Base-by-base conservation (phyloP, 1,139 yeast genomes). In the Saccharomyces hybrid region DNA sequence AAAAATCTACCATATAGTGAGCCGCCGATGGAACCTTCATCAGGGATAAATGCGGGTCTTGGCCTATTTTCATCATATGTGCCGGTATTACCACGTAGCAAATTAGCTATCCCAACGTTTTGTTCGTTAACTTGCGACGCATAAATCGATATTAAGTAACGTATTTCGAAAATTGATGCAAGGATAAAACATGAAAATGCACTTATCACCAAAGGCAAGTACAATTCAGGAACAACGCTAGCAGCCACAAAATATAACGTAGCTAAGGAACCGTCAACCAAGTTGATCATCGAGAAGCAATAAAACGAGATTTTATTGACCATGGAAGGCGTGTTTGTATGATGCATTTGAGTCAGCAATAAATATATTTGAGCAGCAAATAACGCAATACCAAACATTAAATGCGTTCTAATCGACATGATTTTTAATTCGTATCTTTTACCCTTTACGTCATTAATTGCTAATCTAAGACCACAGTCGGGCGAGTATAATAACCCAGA, bases 321-420 rank as follows among this genome's bases (percentile, higher is more conserved):
- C 8, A 86, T 84, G 0, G 96, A 89, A 0, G 96, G 97, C 0
- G 97, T 88, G 60, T 78, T 81, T 1, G 88, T 79, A 34, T 75
- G 73, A 55, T 82, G 80, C 82, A 87, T 84, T 68, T 90, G 97
- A 52, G 81, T 75, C 54, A 82, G 75, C 13, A 81, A 67, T 8
- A 82, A 62, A 53, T 78, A 69, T 1, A 81, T 75, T 60, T 83
- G 86, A 0, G 68, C 54, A 3, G 80, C 68, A 25, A 81, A 63
- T 34, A 89, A 63, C 0, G 74, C 55, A 5, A 82, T 75, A 3
- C 81, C 76, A n/a, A 77, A 73, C 1, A 79, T 60, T 23, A 85
- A 70, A 14, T 78, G 74, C n/a, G 66, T 67, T 57, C 80, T 76
- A 34, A 79, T 70, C 51, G 76, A 68, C 26, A 65, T 63, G 50